Evolutionary conservation across 805 yeast species (phyloP).

Genomic region (Hermanozyma aechmeae): DNA sequence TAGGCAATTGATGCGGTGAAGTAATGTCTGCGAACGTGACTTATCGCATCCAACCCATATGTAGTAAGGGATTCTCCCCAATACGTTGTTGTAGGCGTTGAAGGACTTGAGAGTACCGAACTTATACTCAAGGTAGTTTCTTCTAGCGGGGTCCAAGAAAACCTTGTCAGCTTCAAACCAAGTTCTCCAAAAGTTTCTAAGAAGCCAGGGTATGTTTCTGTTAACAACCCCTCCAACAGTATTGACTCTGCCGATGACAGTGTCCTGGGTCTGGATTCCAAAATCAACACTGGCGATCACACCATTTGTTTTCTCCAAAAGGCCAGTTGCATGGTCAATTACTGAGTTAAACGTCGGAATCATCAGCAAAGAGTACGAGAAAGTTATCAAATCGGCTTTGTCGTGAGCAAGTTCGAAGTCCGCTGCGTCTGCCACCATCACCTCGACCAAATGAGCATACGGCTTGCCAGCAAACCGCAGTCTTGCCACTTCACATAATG

Average conservation of each 20-base stretch:
- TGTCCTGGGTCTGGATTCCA: constrained; percentile 63
- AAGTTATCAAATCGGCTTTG: constrained; percentile 64
- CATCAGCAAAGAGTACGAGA: constrained; percentile 78
- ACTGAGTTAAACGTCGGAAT: constrained; percentile 77
- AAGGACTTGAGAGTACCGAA: constrained; percentile 75
- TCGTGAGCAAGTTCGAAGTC: constrained; percentile 43
- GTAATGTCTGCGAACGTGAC: constrained; percentile 25
- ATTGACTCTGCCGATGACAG: constrained; percentile 57
- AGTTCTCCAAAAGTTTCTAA: constrained; percentile 74
- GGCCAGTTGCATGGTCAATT: constrained; percentile 52
- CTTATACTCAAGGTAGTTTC: constrained; percentile 74
- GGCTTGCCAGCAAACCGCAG: constrained; percentile 37
- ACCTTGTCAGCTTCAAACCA: constrained; percentile 87
- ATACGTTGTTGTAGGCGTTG: constrained; percentile 51
- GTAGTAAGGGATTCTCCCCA: constrained; percentile 75
- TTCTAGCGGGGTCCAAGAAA: constrained; percentile 67
- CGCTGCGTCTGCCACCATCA: constrained; percentile 68
- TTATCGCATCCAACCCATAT: constrained; percentile 65
- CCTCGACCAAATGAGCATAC: constrained; percentile 48
- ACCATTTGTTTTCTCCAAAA: constrained; percentile 47
- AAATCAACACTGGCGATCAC: constrained; percentile 68
- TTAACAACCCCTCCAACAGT: constrained; percentile 67
- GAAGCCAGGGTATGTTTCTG: constrained; percentile 69
- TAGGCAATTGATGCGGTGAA: constrained; percentile 61
- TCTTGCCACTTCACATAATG: constrained; percentile 64